phyloP scores from a whole-genome alignment of 225 moss, liverwort and hornwort genomes.

The Takakia lepidozioides region DNA sequence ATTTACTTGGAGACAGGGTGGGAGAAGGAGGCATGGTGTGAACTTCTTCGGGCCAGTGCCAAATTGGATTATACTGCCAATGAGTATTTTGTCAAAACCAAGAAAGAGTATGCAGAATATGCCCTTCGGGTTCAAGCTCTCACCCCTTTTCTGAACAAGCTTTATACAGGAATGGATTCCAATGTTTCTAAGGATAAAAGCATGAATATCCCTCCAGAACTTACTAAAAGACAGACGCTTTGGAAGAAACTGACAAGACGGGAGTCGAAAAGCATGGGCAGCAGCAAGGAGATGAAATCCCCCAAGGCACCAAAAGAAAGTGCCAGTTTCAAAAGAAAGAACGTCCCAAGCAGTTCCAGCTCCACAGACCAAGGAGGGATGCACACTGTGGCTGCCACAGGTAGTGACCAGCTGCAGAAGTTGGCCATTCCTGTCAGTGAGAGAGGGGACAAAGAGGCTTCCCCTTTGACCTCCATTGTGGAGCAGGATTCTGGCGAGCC shows the following conservation, averaged over 20 bases:
- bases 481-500: too few relatives aligned
- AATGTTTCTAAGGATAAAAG: too few relatives aligned
- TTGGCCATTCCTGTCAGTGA: too few relatives aligned
- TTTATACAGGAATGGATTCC: conserved; percentile 11
- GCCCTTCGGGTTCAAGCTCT: conserved; percentile 44
- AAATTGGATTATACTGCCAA: conserved; percentile 12
- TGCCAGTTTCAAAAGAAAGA: conserved; percentile 2
- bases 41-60: conserved; percentile 38
- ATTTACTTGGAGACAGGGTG: conserved; percentile 51
- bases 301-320: conserved; percentile 25
- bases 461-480: too few relatives aligned
- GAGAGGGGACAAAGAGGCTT: too few relatives aligned
- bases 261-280: conserved; percentile 17
- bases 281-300: too few relatives aligned
- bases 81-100: conserved; percentile 22
- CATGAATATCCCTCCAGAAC: too few relatives aligned
- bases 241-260: conserved; percentile 65
- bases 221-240: conserved; percentile 26
- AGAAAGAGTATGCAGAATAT: conserved; percentile 61
- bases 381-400: too few relatives aligned
- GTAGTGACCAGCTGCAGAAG: too few relatives aligned
- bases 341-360: too few relatives aligned
- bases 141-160: conserved; percentile 53
- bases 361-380: too few relatives aligned
- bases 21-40: conserved; percentile 62